Base-by-base conservation (phyloP, 768 basidiomycete species). In the Chalciporus piperatus region DNA sequence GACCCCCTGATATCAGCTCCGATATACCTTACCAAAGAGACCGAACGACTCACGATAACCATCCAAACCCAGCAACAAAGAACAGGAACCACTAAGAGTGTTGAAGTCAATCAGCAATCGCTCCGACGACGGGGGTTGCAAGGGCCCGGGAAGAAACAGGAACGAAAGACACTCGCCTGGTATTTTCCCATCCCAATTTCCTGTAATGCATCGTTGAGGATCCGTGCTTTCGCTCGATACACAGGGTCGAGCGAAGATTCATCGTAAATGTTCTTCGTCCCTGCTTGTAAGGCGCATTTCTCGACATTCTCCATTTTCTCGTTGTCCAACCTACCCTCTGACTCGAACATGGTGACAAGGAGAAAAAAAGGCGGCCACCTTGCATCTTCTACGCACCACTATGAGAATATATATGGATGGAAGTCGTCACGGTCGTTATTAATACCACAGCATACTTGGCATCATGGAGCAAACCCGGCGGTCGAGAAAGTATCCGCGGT, bases 121-220 rank as follows among this genome's bases (percentile, higher is more conserved):
- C 35, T 43, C 12, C n/a, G n/a, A n/a, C n/a, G n/a, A 45, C n/a
- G 10, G 16, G n/a, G 22, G 49, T n/a, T 25, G 17, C 19, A 12
- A 32, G 23, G 14, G 41, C 22, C 22, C 22, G 22, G 46, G 54
- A 22, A 14, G 30, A 10, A n/a, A 20, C n/a, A 12, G 14, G 52
- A 11, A 41, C 16, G 37, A 22, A 48, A 27, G 27, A 6, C n/a
- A 55, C 66, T 52, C 55, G 78, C 80, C 67, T 85, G 84, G 60
- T 86, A 86, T 45, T 69, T 80, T n/a, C 84, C 84, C 82, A 86
- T 85, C 14, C 84, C 84, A 27, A 86, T 81, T 19, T 85, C 78
- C 60, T 84, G 82, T 10, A 86, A 68, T 0, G 83, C 84, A 51
- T 74, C 69, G 52, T 84, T 86, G 48, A 86, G 64, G 9, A 84